Conservation (phyloP, 108 stramenopile genomes). For the Tribonema minus region DNA sequence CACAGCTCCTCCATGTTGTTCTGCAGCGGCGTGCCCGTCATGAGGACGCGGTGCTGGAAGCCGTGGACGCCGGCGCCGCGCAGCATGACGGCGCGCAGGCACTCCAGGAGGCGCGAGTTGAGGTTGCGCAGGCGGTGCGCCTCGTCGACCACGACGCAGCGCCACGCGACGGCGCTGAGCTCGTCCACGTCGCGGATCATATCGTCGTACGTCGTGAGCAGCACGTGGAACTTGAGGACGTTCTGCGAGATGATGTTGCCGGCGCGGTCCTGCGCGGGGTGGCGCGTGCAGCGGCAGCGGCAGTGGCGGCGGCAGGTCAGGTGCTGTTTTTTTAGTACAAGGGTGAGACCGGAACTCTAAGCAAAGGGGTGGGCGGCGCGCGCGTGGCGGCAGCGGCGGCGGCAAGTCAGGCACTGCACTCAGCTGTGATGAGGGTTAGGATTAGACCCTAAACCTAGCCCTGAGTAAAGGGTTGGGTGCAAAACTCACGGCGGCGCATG, state of each 20-base stretch:
- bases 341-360: too few species aligned
- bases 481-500: too few species aligned
- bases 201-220: constrained; percentile 89
- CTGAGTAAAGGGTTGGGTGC: too few species aligned
- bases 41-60: constrained; percentile 87
- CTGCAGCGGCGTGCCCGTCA: constrained; percentile 99
- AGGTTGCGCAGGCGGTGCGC: constrained; percentile 73
- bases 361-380: too few species aligned
- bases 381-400: too few species aligned
- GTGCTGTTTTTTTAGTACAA: too few species aligned
- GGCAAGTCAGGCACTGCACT: too few species aligned
- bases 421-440: too few species aligned
- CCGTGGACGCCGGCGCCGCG: constrained; percentile 73
- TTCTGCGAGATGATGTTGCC: neutral
- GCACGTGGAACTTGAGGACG: constrained; percentile 61
- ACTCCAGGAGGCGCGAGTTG: constrained; percentile 85
- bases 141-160: constrained; percentile 56
- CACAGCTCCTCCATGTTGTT: constrained; percentile 94
- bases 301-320: neutral
- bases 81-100: constrained; percentile 58
- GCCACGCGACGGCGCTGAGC: constrained; percentile 66
- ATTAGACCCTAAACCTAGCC: too few species aligned
- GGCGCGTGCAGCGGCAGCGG: neutral
- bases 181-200: constrained; percentile 79
- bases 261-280: neutral